A percentile compares a stretch with the other conserved stretches of the same genome.
These are phyloP conservation scores for Aspergillus kassunensis DNA, from an alignment of 495 filamentous ascomycete genomes.

Conservation along the genomic window DNA sequence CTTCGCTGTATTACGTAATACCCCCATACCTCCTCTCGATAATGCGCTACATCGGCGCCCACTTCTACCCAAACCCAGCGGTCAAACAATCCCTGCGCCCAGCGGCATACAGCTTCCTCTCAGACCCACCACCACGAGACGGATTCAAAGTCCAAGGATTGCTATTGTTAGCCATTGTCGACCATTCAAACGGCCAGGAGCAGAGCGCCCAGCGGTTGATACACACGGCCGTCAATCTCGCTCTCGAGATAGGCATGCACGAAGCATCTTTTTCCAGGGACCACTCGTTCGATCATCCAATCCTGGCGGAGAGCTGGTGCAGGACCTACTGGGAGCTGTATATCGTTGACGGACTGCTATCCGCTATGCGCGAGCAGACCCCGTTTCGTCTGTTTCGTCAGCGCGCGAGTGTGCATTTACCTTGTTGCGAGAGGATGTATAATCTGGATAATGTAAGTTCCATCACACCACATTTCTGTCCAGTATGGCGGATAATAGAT, in stretches of 20 bases:
- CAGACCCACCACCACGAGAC: slow-evolving; percentile 47
- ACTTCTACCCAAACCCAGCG: slow-evolving; percentile 22
- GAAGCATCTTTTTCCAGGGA: slow-evolving; percentile 37
- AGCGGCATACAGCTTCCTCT: slow-evolving; percentile 51
- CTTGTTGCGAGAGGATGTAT: slow-evolving; percentile 22
- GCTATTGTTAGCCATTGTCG: slow-evolving; percentile 62
- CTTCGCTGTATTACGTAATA: slow-evolving; percentile 27
- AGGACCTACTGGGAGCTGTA: slow-evolving; percentile 84
- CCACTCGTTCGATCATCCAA: slow-evolving; percentile 33
- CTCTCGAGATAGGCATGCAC: slow-evolving; percentile 66
- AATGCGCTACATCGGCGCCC: slow-evolving; percentile 67
- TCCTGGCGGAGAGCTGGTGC: slow-evolving; percentile 71
- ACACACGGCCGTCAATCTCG: slow-evolving; percentile 56
- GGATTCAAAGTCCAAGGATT: slow-evolving; percentile 70
- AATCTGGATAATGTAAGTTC: slow-evolving; percentile 9
- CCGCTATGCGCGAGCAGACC: slow-evolving; percentile 24
- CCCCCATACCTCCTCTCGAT: slow-evolving; percentile 48
- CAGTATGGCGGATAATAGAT: too few species aligned
- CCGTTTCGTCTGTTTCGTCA: slow-evolving; percentile 32
- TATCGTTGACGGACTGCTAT: slow-evolving; percentile 55
- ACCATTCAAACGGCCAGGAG: slow-evolving; percentile 62
- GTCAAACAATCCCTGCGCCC: slow-evolving; percentile 47
- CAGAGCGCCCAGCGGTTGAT: slow-evolving; percentile 57
- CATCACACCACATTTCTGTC: neutral
- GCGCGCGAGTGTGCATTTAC: slow-evolving; percentile 25